Base-by-base conservation (phyloP, 2,329 filamentous ascomycete species). In the Akanthomyces lecanii region DNA sequence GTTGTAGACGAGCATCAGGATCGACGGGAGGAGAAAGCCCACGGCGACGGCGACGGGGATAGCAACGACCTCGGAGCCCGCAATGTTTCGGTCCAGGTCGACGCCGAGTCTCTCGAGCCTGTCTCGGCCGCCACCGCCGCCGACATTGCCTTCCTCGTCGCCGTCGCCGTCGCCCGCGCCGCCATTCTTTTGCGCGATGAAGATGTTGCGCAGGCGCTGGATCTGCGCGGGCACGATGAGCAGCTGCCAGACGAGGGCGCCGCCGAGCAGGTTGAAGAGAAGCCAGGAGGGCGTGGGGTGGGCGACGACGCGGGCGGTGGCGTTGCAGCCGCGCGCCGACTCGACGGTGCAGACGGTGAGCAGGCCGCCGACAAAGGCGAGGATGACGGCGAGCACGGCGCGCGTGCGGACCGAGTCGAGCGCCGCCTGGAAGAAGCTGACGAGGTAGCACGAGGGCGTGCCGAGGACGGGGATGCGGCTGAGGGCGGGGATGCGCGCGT, bases 51-150 rank as follows among this genome's bases (percentile, higher is more conserved):
- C 79, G 30, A 78, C 66, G 8, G 82, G 81, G 23, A 85, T 82
- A 30, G 85, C 85, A 16, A 86, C 78, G 64, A 83, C 81, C 71
- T 89, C 86, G 2, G 82, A 74, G 25, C 72, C 72, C 7, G 74
- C 73, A 14, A 84, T 71, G 63, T 78, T 76, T 10, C 79, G 75
- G 12, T 69, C 64, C 6, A 70, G 64, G 23, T 65, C 54, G 18
- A 59, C 38, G 16, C 42, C 48, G 10, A 59, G 62, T 1, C 48
- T 66, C 53, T 70, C 61, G 4, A 70, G 53, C 47, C 60, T 58
- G 8, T 68, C 6, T 30, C 28, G 63, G 23, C 63, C 53, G 16
- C 53, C 66, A 1, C 66, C 66, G 16, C 53, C 66, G 1, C 66
- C 66, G 38, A 69, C 64, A 0, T 65, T 66, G 8, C 60, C 65